A percentile compares a stretch with the other conserved stretches of the same genome.
Conservation (phyloP, 2,329 filamentous ascomycete species). For the Talaromyces marneffei region DNA sequence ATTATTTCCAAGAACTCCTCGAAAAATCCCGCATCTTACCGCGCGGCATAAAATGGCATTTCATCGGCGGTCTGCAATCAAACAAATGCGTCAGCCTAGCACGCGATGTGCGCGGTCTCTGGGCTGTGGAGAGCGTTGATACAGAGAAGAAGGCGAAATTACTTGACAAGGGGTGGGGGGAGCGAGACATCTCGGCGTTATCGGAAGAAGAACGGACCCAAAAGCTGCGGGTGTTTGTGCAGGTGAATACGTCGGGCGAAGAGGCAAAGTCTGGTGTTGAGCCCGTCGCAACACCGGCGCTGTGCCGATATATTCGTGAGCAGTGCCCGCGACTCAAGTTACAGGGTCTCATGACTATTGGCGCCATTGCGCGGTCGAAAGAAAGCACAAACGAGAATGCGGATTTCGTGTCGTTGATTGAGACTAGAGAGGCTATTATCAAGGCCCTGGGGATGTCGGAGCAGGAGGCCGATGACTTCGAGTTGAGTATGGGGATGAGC, state of each 20-base stretch:
- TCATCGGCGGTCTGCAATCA: slow-evolving; percentile 89
- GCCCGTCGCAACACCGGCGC: slow-evolving; percentile 55
- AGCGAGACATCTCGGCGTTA: slow-evolving; percentile 34
- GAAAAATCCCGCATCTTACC: slow-evolving; percentile 82
- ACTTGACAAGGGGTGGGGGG: slow-evolving; percentile 68
- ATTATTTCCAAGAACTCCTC: slow-evolving; percentile 84
- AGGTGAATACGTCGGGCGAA: slow-evolving; percentile 93
- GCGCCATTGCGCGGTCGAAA: slow-evolving; percentile 79
- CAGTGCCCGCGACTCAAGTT: slow-evolving; percentile 69
- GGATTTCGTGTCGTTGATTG: slow-evolving; percentile 67
- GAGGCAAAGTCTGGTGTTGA: slow-evolving; percentile 74
- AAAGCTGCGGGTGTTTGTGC: slow-evolving; percentile 70
- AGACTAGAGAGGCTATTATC: slow-evolving; percentile 66
- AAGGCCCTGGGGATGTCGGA: slow-evolving; percentile 51
- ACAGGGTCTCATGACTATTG: slow-evolving; percentile 92
- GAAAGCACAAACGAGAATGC: slow-evolving; percentile 76
- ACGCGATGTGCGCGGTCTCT: slow-evolving; percentile 76
- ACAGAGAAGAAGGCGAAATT: slow-evolving; percentile 77
- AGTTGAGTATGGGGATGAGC: slow-evolving; percentile 99
- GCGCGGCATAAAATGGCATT: slow-evolving; percentile 75
- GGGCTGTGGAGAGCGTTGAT: slow-evolving; percentile 88
- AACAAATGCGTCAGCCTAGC: slow-evolving; percentile 88
- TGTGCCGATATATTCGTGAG: slow-evolving; percentile 66
- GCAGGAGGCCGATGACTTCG: slow-evolving; percentile 50
- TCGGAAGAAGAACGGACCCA: slow-evolving; percentile 24